Base-by-base conservation (phyloP, 768 basidiomycete species). In the Auricularia sp. region DNA sequence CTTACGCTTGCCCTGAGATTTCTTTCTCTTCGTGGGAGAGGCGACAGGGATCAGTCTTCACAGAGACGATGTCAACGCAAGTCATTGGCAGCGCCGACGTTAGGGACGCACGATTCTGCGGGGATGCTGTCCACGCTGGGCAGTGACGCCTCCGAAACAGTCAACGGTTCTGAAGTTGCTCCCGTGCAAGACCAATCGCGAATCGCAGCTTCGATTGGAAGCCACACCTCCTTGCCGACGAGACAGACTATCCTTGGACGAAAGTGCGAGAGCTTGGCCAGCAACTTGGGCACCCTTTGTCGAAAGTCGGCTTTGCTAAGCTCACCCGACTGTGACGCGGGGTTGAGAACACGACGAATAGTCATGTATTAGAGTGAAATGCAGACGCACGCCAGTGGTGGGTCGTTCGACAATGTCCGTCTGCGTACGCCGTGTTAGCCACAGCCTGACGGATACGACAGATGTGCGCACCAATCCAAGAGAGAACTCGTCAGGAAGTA, bases 181-280 rank as follows among this genome's bases (percentile, higher is more conserved):
- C 47, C 47, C 10, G 47, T 21, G 18, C 47, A 21, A 18, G 47
- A 18, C 47, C 47, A 51, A 18, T 21, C 47, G 47, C 14, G 14
- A 51, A 68, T 69, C 65, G 65, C 77, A 71, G 44, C 80, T 75
- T 73, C 69, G 62, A 76, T 68, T 21, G 70, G 66, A 3, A 74
- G 69, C 82, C 84, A 85, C 36, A 93, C 91, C 8, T 80, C 79
- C 65, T 90, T 77, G 1, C 93, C 92, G 1, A 93, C 86, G 69
- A 93, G 89, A 70, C 90, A 91, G 0, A 91, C 80, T 4, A 93
- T 76, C 3, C 78, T 77, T 0, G 92, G 92, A 11, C 80, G 80
- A 67, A 79, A 79, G 8, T 71, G 74, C 0, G 74, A 70, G 21
- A 94, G 75, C 71, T 92, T 93, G 23, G 68, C 68, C 0, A 93